Conservation (phyloP, 306 rosid genomes). For the Cucumis cinereus region DNA sequence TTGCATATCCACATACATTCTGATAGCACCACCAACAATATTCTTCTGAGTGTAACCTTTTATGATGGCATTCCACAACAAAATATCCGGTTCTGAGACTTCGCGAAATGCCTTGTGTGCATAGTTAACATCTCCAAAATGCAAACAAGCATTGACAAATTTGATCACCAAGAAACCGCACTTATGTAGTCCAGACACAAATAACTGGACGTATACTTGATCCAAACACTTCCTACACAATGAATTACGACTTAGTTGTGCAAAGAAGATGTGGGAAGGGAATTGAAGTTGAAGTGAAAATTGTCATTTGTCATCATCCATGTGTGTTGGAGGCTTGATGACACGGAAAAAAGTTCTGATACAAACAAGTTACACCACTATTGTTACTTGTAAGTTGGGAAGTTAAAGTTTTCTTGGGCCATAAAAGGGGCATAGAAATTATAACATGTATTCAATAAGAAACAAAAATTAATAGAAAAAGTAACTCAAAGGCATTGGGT, state of each 20-base stretch:
- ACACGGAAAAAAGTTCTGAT: not conserved
- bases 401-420: not conserved
- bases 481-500: not conserved
- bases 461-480: not conserved
- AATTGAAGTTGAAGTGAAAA: not conserved
- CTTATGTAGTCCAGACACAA: constrained; percentile 7
- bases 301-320: not conserved
- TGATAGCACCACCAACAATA: not conserved
- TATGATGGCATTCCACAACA: constrained; percentile 11
- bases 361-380: not conserved
- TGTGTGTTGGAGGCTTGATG: not conserved
- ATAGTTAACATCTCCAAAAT: constrained; percentile 3
- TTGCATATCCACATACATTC: constrained; percentile 6
- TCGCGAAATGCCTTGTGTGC: constrained; percentile 7
- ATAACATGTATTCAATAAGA: not conserved
- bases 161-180: constrained; percentile 7
- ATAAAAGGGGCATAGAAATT: not conserved
- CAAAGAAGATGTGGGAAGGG: not conserved
- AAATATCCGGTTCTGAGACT: constrained; percentile 1
- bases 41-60: constrained; percentile 6
- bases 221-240: constrained; percentile 8
- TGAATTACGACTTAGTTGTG: not conserved
- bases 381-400: not conserved
- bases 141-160: constrained; percentile 2
- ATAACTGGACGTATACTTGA: constrained; percentile 7